Evolutionary conservation across 306 rosid genomes (phyloP).

Genomic region (Acmispon strigosus): DNA sequence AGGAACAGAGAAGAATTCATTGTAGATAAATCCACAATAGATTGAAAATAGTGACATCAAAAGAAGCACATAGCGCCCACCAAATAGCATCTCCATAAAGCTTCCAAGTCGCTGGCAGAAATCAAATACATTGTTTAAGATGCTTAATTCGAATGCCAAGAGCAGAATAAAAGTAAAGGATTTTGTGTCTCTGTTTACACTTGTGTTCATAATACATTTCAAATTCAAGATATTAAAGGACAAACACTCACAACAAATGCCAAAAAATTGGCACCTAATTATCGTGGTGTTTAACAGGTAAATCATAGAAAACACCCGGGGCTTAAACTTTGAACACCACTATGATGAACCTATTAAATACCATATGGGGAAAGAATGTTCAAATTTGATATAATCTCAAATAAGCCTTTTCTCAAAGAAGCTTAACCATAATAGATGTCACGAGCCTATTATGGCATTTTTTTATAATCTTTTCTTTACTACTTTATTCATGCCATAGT

Average conservation of each 20-base stretch:
- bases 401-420: constrained; percentile 5
- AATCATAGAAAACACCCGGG: constrained; percentile 8
- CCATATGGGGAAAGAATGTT: not conserved
- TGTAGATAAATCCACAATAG: constrained; percentile 96
- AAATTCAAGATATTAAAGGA: constrained; percentile 1
- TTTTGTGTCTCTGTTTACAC: not conserved
- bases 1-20: constrained; percentile 97
- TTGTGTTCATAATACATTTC: not conserved
- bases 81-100: constrained; percentile 99
- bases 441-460: not conserved
- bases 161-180: constrained; percentile 5
- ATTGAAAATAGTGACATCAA: constrained; percentile 95
- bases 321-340: constrained; percentile 8
- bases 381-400: not conserved
- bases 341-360: not conserved
- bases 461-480: not conserved
- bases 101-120: constrained; percentile 86
- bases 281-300: not conserved
- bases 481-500: not conserved
- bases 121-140: not conserved
- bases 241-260: not conserved
- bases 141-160: not conserved
- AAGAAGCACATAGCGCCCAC: constrained; percentile 96
- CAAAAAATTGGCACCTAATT: not conserved
- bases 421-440: not conserved